Evolutionary conservation across 2,329 filamentous ascomycete species (phyloP).

Genomic region (Ceratocystis colombiana): DNA sequence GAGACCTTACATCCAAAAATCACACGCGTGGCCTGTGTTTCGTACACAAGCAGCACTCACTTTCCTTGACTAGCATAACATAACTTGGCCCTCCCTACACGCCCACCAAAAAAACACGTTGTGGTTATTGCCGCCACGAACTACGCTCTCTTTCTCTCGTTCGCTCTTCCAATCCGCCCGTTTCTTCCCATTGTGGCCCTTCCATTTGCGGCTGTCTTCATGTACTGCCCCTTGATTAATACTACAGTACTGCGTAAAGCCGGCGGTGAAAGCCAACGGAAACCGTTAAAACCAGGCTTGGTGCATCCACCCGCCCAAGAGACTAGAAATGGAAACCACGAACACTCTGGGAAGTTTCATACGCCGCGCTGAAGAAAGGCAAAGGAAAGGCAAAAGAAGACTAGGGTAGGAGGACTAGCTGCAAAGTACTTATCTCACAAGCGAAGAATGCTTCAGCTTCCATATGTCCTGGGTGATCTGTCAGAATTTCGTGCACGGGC

Average conservation of each 20-base stretch:
- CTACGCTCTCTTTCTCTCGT: neutral
- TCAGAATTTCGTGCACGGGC: neutral
- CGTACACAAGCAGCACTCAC: too few relatives aligned
- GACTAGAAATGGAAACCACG: neutral
- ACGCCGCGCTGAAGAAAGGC: neutral
- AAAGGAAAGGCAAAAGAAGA: neutral
- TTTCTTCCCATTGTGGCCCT: neutral
- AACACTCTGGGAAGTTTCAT: neutral
- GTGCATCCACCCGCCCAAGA: neutral
- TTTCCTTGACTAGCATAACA: neutral
- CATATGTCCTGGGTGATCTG: neutral
- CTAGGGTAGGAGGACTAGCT: too few relatives aligned
- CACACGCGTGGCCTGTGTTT: neutral
- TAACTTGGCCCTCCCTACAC: neutral
- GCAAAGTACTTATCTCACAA: neutral
- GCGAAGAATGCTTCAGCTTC: slow-evolving; percentile 3
- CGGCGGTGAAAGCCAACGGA: slow-evolving; percentile 5
- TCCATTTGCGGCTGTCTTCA: neutral
- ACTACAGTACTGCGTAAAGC: neutral
- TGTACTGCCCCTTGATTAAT: too few relatives aligned
- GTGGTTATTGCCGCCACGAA: neutral
- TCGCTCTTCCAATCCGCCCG: neutral
- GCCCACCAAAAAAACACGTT: neutral
- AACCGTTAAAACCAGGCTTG: neutral
- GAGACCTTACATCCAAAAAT: too few relatives aligned